Evolutionary conservation across 2,329 filamentous ascomycete genomes (phyloP).

Genomic region (Trichoderma arundinaceum): DNA sequence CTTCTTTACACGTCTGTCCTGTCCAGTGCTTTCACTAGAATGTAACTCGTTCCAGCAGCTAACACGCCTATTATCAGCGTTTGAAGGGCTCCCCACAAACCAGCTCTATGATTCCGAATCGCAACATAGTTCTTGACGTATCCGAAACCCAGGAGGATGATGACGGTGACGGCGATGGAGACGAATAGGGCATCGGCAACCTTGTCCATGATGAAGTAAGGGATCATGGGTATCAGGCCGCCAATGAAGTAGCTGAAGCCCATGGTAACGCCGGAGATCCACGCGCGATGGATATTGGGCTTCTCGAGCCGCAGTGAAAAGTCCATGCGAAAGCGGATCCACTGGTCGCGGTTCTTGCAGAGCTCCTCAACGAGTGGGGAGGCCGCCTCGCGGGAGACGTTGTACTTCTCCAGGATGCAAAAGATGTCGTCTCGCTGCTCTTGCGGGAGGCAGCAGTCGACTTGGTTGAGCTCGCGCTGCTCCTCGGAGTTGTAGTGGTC

Average conservation of each 20-base stretch:
- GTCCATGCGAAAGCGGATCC: constrained; percentile 65
- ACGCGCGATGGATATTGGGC: constrained; percentile 51
- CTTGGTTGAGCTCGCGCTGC: constrained; percentile 49
- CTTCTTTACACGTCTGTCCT: constrained; percentile 12
- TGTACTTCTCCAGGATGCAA: constrained; percentile 57
- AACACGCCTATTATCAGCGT: constrained; percentile 69
- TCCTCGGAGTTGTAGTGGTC: constrained; percentile 58
- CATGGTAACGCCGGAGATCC: constrained; percentile 68
- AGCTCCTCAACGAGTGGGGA: constrained; percentile 57
- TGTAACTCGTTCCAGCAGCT: constrained; percentile 70
- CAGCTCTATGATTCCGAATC: constrained; percentile 56
- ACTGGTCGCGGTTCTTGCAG: constrained; percentile 53
- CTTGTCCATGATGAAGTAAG: constrained; percentile 65
- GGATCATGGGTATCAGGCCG: constrained; percentile 71
- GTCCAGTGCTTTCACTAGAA: constrained; percentile 64
- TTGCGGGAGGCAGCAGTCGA: constrained; percentile 51
- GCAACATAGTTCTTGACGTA: constrained; percentile 66
- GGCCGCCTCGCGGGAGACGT: constrained; percentile 51
- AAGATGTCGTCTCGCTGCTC: constrained; percentile 56
- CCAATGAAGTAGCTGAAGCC: constrained; percentile 72
- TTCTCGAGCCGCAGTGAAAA: constrained; percentile 59
- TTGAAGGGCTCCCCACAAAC: constrained; percentile 65
- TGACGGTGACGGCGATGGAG: constrained; percentile 64
- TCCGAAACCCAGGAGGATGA: constrained; percentile 68
- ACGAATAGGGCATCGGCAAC: constrained; percentile 60